Evolutionary conservation across 2,329 filamentous ascomycete genomes (phyloP).

Genomic region (Pseudopyricularia cyperi): DNA sequence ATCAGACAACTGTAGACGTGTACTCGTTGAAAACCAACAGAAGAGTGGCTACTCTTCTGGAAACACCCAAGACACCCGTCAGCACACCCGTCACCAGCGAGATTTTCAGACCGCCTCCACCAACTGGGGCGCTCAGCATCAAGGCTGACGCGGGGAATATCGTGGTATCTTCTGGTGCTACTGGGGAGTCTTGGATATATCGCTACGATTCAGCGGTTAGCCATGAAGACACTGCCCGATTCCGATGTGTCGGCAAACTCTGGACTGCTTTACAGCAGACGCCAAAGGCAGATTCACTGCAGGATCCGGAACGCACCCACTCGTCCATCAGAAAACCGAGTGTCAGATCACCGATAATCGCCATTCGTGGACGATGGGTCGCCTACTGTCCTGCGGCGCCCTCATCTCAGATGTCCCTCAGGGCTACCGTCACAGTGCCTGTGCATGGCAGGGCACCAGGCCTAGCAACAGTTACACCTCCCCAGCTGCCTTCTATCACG

Average conservation of each 20-base stretch:
- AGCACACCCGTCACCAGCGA: constrained; percentile 46
- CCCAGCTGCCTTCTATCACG: constrained; percentile 53
- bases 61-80: constrained; percentile 50
- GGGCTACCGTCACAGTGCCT: constrained; percentile 49
- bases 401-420: constrained; percentile 56
- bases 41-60: constrained; percentile 60
- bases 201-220: constrained; percentile 28
- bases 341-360: constrained; percentile 50
- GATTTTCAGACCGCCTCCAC: constrained; percentile 53
- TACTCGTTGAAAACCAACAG: constrained; percentile 72
- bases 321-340: constrained; percentile 24
- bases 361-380: constrained; percentile 61
- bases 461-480: constrained; percentile 48
- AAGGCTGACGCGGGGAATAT: constrained; percentile 61
- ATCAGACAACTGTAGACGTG: constrained; percentile 80
- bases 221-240: constrained; percentile 29
- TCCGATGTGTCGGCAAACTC: constrained; percentile 68
- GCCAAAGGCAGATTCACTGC: constrained; percentile 28
- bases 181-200: constrained; percentile 79
- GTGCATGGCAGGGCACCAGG: constrained; percentile 42
- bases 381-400: constrained; percentile 64
- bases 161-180: constrained; percentile 64
- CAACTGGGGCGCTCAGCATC: constrained; percentile 61
- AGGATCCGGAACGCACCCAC: constrained; percentile 30
- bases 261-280: constrained; percentile 75